Evolutionary conservation across 1,284 basidiomycete species (phyloP).

Genomic region (Ceratobasidium sp.): DNA sequence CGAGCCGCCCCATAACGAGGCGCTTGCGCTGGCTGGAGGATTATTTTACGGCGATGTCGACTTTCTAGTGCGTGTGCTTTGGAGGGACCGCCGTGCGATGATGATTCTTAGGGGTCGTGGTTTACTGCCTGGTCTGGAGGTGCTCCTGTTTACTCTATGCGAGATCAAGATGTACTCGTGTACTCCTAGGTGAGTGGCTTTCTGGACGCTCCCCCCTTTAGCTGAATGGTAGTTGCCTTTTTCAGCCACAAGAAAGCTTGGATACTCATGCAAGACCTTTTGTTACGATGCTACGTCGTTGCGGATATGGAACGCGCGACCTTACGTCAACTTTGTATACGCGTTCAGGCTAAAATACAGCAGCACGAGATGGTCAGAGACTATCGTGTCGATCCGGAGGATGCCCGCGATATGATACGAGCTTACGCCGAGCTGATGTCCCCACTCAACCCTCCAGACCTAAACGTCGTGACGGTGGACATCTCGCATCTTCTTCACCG

Average conservation of each 20-base stretch:
- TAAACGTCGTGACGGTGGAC: slow-evolving; percentile 15
- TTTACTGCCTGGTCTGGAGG: slow-evolving; percentile 18
- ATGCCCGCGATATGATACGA: background rate
- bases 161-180: slow-evolving; percentile 2
- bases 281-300: slow-evolving; percentile 23
- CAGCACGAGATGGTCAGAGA: background rate
- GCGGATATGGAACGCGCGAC: slow-evolving; percentile 2
- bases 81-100: slow-evolving; percentile 10
- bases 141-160: slow-evolving; percentile 9
- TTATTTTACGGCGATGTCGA: slow-evolving; percentile 1
- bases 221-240: too few species aligned
- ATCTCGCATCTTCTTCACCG: background rate
- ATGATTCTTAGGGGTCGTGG: background rate
- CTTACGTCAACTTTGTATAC: background rate
- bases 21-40: slow-evolving; percentile 15
- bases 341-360: background rate
- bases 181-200: background rate
- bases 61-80: slow-evolving; percentile 9
- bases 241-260: background rate
- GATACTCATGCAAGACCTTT: slow-evolving; percentile 7
- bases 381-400: background rate
- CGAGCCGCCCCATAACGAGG: background rate
- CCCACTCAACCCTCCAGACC: background rate
- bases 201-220: background rate
- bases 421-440: slow-evolving; percentile 17